Percentiles rank a stretch among this genome's conserved stretches.
phyloP scores from a whole-genome alignment of 371 early-diverging fungal species.

The Mucor plumbeus region DNA sequence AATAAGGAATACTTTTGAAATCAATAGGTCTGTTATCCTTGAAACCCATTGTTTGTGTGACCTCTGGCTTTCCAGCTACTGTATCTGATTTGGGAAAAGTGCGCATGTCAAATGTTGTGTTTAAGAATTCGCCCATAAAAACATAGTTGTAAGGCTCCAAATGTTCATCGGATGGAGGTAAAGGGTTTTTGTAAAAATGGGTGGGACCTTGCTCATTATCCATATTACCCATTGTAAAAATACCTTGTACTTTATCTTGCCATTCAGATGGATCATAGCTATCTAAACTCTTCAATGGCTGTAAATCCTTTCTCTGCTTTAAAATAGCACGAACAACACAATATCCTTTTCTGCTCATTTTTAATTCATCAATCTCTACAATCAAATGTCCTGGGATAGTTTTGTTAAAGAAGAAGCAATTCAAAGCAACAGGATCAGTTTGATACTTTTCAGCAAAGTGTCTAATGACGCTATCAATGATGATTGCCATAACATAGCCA shows the following conservation, averaged over 20 bases:
- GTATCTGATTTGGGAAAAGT: not conserved
- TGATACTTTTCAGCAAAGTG: constrained; percentile 39
- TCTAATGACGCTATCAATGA: constrained; percentile 38
- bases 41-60: constrained; percentile 39
- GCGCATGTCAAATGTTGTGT: constrained; percentile 14
- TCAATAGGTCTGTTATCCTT: constrained; percentile 44
- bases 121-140: constrained; percentile 38
- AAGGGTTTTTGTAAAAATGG: constrained; percentile 23
- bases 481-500: constrained; percentile 47
- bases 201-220: constrained; percentile 43
- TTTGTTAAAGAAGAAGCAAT: constrained; percentile 49
- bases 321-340: constrained; percentile 37
- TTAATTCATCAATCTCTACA: constrained; percentile 43
- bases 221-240: constrained; percentile 55
- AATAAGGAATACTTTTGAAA: constrained; percentile 48
- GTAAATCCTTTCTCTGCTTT: constrained; percentile 37
- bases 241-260: constrained; percentile 35
- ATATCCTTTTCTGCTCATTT: constrained; percentile 48
- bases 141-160: constrained; percentile 32
- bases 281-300: constrained; percentile 7
- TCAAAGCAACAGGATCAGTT: constrained; percentile 48
- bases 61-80: constrained; percentile 38
- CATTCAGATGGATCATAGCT: constrained; percentile 33
- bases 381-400: constrained; percentile 35
- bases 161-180: constrained; percentile 26